Conservation (phyloP, 148 eudicot species). For the Drosera capensis region DNA sequence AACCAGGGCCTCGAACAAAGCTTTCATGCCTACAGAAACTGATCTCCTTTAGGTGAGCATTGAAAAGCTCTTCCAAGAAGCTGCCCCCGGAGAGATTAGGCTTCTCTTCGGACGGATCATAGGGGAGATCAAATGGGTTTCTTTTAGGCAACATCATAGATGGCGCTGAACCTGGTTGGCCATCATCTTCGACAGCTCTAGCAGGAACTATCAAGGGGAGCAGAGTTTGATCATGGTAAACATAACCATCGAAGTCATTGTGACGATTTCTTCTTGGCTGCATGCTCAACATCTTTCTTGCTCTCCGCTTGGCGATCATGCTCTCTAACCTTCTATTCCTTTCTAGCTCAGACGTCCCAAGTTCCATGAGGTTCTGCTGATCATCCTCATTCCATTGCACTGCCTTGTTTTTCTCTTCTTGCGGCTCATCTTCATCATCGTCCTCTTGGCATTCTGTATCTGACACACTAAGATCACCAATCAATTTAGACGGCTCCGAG, state of each 20-base stretch:
- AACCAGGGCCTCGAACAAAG: conserved; percentile 20
- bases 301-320: conserved; percentile 48
- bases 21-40: conserved; percentile 36
- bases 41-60: conserved; percentile 20
- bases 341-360: conserved; percentile 54
- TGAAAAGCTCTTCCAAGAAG: conserved; percentile 40
- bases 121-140: conserved; percentile 84
- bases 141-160: conserved; percentile 31
- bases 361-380: conserved; percentile 37
- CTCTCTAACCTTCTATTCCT: conserved; percentile 56
- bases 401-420: conserved; percentile 20
- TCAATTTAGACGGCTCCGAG: background rate
- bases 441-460: conserved; percentile 20
- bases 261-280: conserved; percentile 29
- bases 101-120: conserved; percentile 73
- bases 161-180: conserved; percentile 64
- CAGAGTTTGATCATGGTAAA: conserved; percentile 15
- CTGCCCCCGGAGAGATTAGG: conserved; percentile 54
- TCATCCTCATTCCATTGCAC: conserved; percentile 46
- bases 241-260: conserved; percentile 5
- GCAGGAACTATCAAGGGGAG: conserved; percentile 5
- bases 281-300: conserved; percentile 34
- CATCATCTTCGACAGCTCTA: conserved; percentile 5
- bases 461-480: conserved; percentile 2
- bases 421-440: conserved; percentile 17